Base-by-base conservation (phyloP, 345 rosid genomes). In the Citropsis articulata region DNA sequence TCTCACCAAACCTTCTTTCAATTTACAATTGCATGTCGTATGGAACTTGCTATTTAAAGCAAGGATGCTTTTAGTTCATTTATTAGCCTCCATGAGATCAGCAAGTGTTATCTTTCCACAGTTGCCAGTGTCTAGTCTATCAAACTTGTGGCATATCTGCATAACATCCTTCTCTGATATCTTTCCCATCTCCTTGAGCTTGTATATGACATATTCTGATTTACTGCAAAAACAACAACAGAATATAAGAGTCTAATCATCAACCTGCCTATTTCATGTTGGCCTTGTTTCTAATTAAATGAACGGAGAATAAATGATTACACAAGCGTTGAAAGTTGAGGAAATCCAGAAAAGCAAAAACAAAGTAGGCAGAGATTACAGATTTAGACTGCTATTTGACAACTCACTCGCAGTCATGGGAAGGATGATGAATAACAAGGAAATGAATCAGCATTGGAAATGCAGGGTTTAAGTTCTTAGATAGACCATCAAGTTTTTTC, bases 151-250 rank as follows among this genome's bases (percentile, higher is more conserved):
- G 63, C 85, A 83, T 21, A 94, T 89, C 83, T 79, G 91, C 66
- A 78, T 36, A 62, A 91, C 78, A 81, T 94, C 98, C 57, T 87
- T 90, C 60, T 90, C 91, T 4, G 93, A 79, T 69, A 92, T 83
- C 84, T 87, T 89, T 30, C 83, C 90, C 94, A 92, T 90, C 84
- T 89, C 91, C 85, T 86, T 91, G 62, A 92, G 90, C 88, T 90
- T 90, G 92, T 91, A 92, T 84, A 95, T 85, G 18, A 88, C 91
- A 77, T 81, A 95, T 81, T 93, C 98, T 16, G 93, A 86, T 84
- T 88, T 90, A 77, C 97, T 91, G 86, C 82, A 77, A 22, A 1
- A 50, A 75, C 45, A 59, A 66, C 45, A 68, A 66, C 13, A 70
- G 35, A 36, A 53, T 25, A 59, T 28, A 38, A 16, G 9, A 45